Conservation (phyloP, 306 rosid species). For the Rosa rugosa region DNA sequence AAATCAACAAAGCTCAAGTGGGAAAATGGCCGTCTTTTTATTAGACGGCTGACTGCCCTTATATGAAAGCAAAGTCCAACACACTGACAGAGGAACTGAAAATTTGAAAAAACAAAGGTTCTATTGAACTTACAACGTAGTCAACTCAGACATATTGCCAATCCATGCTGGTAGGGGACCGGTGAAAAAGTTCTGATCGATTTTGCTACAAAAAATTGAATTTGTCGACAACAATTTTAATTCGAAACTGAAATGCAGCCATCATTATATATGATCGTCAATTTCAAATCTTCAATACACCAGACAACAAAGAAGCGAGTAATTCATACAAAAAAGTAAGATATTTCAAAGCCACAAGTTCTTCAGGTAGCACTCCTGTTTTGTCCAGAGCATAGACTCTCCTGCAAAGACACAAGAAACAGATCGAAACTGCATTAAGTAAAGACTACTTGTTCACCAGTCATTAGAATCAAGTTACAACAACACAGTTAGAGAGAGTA, state of each 20-base stretch:
- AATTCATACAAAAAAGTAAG: constrained; percentile 20
- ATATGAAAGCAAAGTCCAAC: no score
- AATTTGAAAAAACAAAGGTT: not conserved
- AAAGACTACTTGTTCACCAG: not conserved
- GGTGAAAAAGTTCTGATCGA: constrained; percentile 24
- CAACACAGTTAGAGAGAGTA: not conserved
- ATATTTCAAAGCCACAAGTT: constrained; percentile 14
- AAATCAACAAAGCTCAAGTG: not conserved
- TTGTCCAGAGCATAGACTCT: constrained; percentile 19
- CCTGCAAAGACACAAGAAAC: constrained; percentile 17
- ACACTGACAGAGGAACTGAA: not conserved
- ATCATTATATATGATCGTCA: no score
- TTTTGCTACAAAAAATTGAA: constrained; percentile 20
- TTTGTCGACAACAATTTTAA: no score
- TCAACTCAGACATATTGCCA: constrained; percentile 24
- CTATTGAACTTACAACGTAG: constrained; percentile 12
- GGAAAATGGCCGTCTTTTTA: not conserved
- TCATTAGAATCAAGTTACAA: not conserved
- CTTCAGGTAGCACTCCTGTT: constrained; percentile 15
- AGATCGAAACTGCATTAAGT: not conserved
- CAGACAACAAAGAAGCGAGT: not conserved
- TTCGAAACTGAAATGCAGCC: no score
- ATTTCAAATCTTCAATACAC: no score
- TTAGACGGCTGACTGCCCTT: no score
- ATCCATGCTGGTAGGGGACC: constrained; percentile 27